Conservation (phyloP, 768 basidiomycete species). For the Suillus americanus region DNA sequence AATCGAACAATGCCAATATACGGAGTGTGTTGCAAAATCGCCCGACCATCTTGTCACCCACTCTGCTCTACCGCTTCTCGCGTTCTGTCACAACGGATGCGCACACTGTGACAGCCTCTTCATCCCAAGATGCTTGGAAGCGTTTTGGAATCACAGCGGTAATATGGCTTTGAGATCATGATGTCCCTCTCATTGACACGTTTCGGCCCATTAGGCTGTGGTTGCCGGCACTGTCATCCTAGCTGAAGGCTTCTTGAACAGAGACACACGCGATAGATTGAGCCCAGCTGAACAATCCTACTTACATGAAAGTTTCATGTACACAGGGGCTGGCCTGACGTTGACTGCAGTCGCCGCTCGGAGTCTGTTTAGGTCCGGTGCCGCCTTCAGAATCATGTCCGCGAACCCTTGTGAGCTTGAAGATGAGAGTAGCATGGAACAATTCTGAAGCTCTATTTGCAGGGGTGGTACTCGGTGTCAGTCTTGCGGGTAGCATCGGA, state of each 20-base stretch:
- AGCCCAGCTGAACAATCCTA: conserved; percentile 62
- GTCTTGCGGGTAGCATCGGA: conserved; percentile 77
- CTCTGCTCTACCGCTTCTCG: conserved; percentile 29
- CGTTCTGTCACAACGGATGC: conserved; percentile 54
- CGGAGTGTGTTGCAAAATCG: conserved; percentile 31
- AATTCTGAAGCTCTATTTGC: background rate
- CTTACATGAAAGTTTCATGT: conserved; percentile 77
- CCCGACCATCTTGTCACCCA: conserved; percentile 20
- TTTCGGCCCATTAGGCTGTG: conserved; percentile 46
- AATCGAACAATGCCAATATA: conserved; percentile 28
- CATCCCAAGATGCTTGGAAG: conserved; percentile 46
- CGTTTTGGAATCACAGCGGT: conserved; percentile 56
- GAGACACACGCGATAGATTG: conserved; percentile 73
- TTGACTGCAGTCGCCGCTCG: conserved; percentile 80
- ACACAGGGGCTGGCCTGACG: conserved; percentile 77
- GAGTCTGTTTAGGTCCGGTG: conserved; percentile 68
- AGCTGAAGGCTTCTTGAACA: conserved; percentile 66
- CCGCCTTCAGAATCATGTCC: conserved; percentile 73
- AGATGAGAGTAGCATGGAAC: background rate
- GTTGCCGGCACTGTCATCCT: conserved; percentile 71
- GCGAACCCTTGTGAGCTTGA: conserved; percentile 71
- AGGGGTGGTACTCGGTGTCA: conserved; percentile 83
- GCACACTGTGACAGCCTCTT: conserved; percentile 33
- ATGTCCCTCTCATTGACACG: background rate
- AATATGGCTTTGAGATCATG: conserved; percentile 16